These are phyloP conservation scores for Amanita subjunquillea DNA, from an alignment of 768 basidiomycete genomes.

Conservation along the genomic window DNA sequence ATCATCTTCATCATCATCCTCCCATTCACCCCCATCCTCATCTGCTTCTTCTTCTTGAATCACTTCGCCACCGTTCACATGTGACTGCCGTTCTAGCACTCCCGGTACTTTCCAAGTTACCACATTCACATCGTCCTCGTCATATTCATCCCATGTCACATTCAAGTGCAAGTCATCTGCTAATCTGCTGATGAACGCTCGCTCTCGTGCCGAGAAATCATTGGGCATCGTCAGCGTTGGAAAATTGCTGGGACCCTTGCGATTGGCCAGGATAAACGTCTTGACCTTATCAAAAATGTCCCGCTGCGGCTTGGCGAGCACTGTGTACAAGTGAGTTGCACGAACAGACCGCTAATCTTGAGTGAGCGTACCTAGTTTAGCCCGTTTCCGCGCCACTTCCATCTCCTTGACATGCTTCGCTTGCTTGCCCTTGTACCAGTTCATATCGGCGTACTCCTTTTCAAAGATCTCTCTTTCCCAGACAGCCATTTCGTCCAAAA, in stretches of 20 bases:
- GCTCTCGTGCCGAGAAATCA: slow-evolving; percentile 69
- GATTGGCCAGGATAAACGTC: slow-evolving; percentile 52
- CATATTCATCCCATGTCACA: slow-evolving; percentile 90
- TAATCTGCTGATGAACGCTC: slow-evolving; percentile 68
- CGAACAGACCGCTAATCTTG: neutral
- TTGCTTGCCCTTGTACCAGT: slow-evolving; percentile 95
- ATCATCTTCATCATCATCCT: slow-evolving; percentile 45
- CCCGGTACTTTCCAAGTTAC: slow-evolving; percentile 59
- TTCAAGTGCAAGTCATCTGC: slow-evolving; percentile 69
- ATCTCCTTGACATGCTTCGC: slow-evolving; percentile 56
- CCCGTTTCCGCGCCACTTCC: slow-evolving; percentile 48
- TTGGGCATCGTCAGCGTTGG: slow-evolving; percentile 61
- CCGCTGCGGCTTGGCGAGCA: slow-evolving; percentile 66
- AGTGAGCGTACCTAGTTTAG: slow-evolving; percentile 46
- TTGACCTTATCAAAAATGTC: slow-evolving; percentile 73
- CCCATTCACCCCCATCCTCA: slow-evolving; percentile 32
- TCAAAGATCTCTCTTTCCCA: slow-evolving; percentile 91
- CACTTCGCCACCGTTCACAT: slow-evolving; percentile 38
- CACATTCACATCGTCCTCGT: slow-evolving; percentile 71
- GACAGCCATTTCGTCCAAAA: slow-evolving; percentile 79
- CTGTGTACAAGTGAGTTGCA: slow-evolving; percentile 20
- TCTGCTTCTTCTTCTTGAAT: slow-evolving; percentile 28
- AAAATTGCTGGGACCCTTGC: slow-evolving; percentile 20
- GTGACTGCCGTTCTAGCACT: slow-evolving; percentile 19
- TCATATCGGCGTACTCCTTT: slow-evolving; percentile 81